Base-by-base conservation (phyloP, 495 filamentous ascomycete genomes). In the Penicillium flavigenum region DNA sequence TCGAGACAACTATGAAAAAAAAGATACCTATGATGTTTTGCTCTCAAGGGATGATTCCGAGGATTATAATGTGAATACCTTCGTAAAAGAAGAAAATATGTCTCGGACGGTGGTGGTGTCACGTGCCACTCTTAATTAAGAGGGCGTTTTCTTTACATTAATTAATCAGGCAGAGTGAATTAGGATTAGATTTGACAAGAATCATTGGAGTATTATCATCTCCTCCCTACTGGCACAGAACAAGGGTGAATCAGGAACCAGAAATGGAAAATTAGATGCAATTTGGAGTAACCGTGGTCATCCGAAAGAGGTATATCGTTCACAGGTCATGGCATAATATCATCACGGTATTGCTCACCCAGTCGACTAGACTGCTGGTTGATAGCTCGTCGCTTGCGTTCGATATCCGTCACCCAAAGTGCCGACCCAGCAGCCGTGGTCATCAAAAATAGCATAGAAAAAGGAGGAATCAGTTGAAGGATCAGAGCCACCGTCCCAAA, bases 401-500 rank as follows among this genome's bases (percentile, higher is more conserved):
- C 85, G 5, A 88, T 67, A 43, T 80, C 77, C 11, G 79, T 79
- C 12, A 77, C 83, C 86, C 85, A 88, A 39, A 88, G 66, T 5
- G 85, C 84, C 55, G 81, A 79, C 11, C 85, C 85, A 51, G 79
- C 79, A 20, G 85, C 83, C 24, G 83, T 85, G 17, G 86, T 86
- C 63, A 88, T 72, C 29, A 88, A 72, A 61, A 88, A 88, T 24
- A 87, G 66, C 85, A 88, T 88, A 45, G 81, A 84, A 44, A 86
- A 68, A 3, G 81, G 76, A 11, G 86, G 86, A 22, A 88, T 71
- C 24, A 88, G 67, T 63, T 88, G 86, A 31, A 88, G 67, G 16
- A 85, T 44, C 57, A 88, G 66, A 31, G 83, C 82, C 11, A 85
- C 67, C 4, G 83, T 82, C 27, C 86, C 86, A 61, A 87, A 86